Evolutionary conservation across 2,329 filamentous ascomycete species (phyloP).

Genomic region (Ophiostoma sp.): DNA sequence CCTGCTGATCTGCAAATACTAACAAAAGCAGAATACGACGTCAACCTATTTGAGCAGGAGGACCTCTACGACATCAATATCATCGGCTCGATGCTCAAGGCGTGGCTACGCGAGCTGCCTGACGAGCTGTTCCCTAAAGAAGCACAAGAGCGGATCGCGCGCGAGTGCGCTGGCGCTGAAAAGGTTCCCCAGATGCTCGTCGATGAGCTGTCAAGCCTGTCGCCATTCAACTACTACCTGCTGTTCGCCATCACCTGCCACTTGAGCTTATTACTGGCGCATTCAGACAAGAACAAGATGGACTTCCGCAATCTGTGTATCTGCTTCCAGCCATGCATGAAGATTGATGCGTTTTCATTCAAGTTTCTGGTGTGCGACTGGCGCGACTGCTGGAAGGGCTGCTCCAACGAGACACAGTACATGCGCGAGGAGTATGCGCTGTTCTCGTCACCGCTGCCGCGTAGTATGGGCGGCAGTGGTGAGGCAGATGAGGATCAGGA

Average conservation of each 20-base stretch:
- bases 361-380: constrained; percentile 92
- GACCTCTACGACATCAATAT: constrained; percentile 96
- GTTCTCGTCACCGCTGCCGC: constrained; percentile 54
- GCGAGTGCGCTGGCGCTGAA: constrained; percentile 72
- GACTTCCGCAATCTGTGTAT: constrained; percentile 93
- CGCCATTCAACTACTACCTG: constrained; percentile 95
- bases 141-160: constrained; percentile 72
- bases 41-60: constrained; percentile 80
- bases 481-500: constrained; percentile 19
- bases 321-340: constrained; percentile 95
- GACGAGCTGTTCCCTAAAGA: constrained; percentile 88
- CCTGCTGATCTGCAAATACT: constrained; percentile 26
- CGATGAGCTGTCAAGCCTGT: constrained; percentile 83
- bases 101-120: constrained; percentile 90
- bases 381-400: constrained; percentile 96
- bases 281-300: constrained; percentile 97
- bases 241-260: constrained; percentile 97
- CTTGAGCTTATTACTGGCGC: constrained; percentile 81
- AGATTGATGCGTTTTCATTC: constrained; percentile 92
- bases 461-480: constrained; percentile 38
- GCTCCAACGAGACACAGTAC: constrained; percentile 79
- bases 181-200: constrained; percentile 79
- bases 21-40: constrained; percentile 62
- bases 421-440: constrained; percentile 63
- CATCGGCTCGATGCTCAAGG: constrained; percentile 91